Conservation (phyloP, 2,329 filamentous ascomycete species). For the Ophiobolus disseminans region DNA sequence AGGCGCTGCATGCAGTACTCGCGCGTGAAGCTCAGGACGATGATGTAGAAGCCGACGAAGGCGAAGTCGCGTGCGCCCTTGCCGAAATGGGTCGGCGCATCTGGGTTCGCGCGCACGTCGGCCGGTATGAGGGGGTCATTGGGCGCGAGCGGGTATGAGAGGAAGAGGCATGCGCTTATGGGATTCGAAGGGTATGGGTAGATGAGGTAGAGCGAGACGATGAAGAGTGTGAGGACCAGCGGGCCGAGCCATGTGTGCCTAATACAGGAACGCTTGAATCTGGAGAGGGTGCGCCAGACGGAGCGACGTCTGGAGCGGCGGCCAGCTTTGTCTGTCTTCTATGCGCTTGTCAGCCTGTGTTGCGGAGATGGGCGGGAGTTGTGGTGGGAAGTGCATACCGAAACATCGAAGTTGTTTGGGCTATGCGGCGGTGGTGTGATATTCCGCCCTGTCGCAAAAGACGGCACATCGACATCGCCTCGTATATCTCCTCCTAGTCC, state of each 20-base stretch:
- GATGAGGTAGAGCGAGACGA: constrained; percentile 73
- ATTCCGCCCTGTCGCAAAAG: constrained; percentile 55
- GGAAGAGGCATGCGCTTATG: constrained; percentile 81
- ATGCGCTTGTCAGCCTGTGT: not conserved
- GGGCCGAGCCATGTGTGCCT: constrained; percentile 71
- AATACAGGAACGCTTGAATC: constrained; percentile 55
- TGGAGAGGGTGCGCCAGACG: constrained; percentile 53
- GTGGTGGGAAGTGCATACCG: constrained; percentile 22
- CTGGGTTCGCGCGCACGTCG: constrained; percentile 46
- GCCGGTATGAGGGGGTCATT: constrained; percentile 40
- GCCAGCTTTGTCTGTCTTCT: constrained; percentile 31
- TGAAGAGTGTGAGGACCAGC: constrained; percentile 68
- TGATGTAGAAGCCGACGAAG: constrained; percentile 86
- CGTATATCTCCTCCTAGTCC: constrained; percentile 60
- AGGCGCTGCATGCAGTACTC: constrained; percentile 96
- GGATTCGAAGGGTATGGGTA: constrained; percentile 82
- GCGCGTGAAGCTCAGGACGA: constrained; percentile 90
- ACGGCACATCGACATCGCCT: constrained; percentile 60
- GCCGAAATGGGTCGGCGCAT: constrained; percentile 71
- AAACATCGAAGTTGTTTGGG: constrained; percentile 18
- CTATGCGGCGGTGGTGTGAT: constrained; percentile 27
- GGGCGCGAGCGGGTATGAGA: constrained; percentile 79
- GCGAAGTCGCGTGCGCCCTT: constrained; percentile 88
- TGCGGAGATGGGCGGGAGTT: not conserved
- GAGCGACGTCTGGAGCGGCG: constrained; percentile 57